These are phyloP conservation scores for Tuber calosporum DNA, from an alignment of 495 filamentous ascomycete species.

Conservation along the genomic window DNA sequence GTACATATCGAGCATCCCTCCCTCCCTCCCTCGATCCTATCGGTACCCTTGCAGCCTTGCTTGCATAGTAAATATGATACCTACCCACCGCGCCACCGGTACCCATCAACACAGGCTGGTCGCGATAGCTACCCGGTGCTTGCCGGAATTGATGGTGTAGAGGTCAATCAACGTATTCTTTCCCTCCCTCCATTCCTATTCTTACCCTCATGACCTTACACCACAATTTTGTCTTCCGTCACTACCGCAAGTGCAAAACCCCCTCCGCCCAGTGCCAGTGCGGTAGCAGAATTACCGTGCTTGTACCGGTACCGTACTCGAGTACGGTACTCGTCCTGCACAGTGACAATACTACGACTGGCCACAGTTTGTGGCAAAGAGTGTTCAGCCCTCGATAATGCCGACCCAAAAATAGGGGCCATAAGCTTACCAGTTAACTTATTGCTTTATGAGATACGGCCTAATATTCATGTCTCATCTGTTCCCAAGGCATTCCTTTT, in stretches of 20 bases:
- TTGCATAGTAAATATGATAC: background rate
- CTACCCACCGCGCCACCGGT: background rate
- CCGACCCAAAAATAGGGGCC: background rate
- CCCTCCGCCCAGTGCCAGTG: background rate
- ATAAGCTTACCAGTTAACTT: background rate
- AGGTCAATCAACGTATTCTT: background rate
- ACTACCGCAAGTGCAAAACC: background rate
- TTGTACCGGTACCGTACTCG: too few relatives aligned
- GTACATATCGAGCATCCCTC: too few relatives aligned
- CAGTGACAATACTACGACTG: background rate
- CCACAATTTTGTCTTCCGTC: background rate
- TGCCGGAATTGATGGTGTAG: constrained; percentile 10
- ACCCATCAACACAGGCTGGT: constrained; percentile 11
- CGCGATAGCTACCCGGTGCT: constrained; percentile 27
- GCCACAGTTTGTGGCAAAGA: background rate
- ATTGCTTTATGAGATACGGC: background rate
- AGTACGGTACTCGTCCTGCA: too few relatives aligned
- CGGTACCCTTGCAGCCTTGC: background rate
- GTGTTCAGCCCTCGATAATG: background rate
- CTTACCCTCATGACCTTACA: background rate
- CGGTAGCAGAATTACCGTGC: background rate
- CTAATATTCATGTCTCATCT: background rate
- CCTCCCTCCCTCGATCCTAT: background rate
- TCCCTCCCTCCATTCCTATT: background rate
- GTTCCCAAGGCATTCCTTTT: background rate